Base-by-base conservation (phyloP, 2,329 filamentous ascomycete genomes). In the Claviceps sp. region DNA sequence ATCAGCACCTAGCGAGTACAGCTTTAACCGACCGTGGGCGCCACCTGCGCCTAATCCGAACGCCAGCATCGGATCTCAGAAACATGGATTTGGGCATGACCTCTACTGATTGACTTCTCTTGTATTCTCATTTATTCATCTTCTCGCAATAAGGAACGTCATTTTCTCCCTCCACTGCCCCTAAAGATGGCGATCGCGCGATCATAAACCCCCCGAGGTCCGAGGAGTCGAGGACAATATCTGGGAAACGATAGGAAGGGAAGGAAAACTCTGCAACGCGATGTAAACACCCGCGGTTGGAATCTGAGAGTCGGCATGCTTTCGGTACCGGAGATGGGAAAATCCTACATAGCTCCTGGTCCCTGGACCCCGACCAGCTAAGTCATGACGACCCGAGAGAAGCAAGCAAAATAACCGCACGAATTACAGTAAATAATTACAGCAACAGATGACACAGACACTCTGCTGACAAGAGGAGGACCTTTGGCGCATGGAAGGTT, bases 1-100 rank as follows among this genome's bases (percentile, higher is more conserved):
- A 52, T 71, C 71, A 3, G 71, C 75, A 3, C 66, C 76, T 0
- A 71, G 71, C 50, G 77, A 80, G 50, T 80, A 78, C 56, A 68
- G 79, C 52, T 79, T 79, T 56, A 67, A 69, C 2, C 71, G 73
- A 52, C 70, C 72, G 5, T 68, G 76, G 53, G 70, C 20, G 8
- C 20, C 47, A 37, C 20, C 50, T 14, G 23, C n/a, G 17, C 22
- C 50, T 29, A 40, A 34, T 13, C 14, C 46, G 14, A 44, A 38
- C 17, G 43, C 22, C 7, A 45, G 29, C 39, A 50, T 38, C 23
- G 47, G 42, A 1, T 39, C 36, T 36, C 17, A 47, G 7, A 49
- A 49, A 44, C 26, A 52, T 38, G 42, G 45, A 17, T 50, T 50
- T 37, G 50, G 50, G 5, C 22, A 52, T 39, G 47, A 47, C 13